Base-by-base conservation (phyloP, 805 yeast genomes). In the Yamadazyma laniorum region DNA sequence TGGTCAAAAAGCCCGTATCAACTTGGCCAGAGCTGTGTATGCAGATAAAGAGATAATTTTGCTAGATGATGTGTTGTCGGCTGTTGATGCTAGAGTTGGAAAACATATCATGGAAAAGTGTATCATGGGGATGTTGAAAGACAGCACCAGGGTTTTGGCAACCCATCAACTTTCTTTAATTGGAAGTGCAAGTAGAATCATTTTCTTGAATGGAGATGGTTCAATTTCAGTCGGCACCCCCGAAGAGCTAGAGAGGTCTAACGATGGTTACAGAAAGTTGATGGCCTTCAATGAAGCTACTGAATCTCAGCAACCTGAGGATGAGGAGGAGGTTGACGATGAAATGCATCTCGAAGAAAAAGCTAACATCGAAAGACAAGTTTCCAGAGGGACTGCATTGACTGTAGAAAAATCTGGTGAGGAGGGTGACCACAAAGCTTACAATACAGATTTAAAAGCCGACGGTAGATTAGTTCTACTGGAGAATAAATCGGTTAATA, bases 401-500 rank as follows among this genome's bases (percentile, higher is more conserved):
- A 18, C 17, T 29, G 33, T 30, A 6, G 25, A 18, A 28, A 28
- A 7, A 37, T 25, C 30, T 29, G 65, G 59, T 29, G 67, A 63
- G 26, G 72, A 59, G 47, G 56, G 58, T 7, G 45, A 46, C 11
- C 68, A 51, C 40, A 53, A 49, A 33, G 56, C 56, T 34, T 63
- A 49, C 36, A 59, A 60, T 27, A 49, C 48, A 34, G 56, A 59
- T 39, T 44, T 51, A 14, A 28, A 44, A 12, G 51, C 47, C 6
- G 50, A 49, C 38, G 65, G 63, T 14, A 47, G 40, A 33, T 41
- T 61, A 12, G 63, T 69, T 26, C 51, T 58, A 16, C 72, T 65
- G 29, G 88, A 82, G 59, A 79, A 73, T 46, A 69, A 76, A 40
- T 80, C 82, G 3, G 79, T 73, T 8, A 80, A 80, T 52, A 63